Conservation (phyloP, 2,329 filamentous ascomycete genomes). For the Fusarium fujikuroi region DNA sequence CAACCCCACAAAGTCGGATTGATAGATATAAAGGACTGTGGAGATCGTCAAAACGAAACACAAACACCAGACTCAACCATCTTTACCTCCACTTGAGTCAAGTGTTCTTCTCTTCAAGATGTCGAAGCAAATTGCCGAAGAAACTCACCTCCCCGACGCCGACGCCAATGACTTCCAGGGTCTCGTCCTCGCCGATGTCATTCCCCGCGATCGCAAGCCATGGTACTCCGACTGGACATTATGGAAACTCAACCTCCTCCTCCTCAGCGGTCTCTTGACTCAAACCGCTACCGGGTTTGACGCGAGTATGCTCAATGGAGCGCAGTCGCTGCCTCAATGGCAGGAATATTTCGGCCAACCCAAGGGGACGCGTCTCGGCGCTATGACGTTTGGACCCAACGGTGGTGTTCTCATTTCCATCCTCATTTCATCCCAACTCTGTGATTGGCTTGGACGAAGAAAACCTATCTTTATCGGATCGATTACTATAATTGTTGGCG, state of each 20-base stretch:
- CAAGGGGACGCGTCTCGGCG: slow-evolving; percentile 44
- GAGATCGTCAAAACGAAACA: background rate
- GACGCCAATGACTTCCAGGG: slow-evolving; percentile 38
- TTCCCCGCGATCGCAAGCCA: slow-evolving; percentile 35
- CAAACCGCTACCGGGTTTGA: slow-evolving; percentile 50
- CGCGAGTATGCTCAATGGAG: slow-evolving; percentile 48
- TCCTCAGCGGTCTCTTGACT: slow-evolving; percentile 47
- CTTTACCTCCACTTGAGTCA: background rate
- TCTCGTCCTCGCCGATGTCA: slow-evolving; percentile 40
- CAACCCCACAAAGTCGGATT: slow-evolving; percentile 2
- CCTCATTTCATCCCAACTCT: slow-evolving; percentile 43
- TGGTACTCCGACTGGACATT: slow-evolving; percentile 41
- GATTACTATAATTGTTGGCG: slow-evolving; percentile 45
- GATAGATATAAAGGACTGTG: slow-evolving; percentile 29
- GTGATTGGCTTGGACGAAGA: slow-evolving; percentile 44
- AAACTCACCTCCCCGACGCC: slow-evolving; percentile 18
- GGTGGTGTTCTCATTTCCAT: slow-evolving; percentile 42
- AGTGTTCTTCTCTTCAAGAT: background rate
- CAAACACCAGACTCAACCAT: background rate
- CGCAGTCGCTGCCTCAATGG: slow-evolving; percentile 49
- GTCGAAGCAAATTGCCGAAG: slow-evolving; percentile 21
- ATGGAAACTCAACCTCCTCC: slow-evolving; percentile 47
- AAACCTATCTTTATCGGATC: slow-evolving; percentile 44
- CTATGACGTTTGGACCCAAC: slow-evolving; percentile 44
- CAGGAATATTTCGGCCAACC: slow-evolving; percentile 45